phyloP scores from a whole-genome alignment of 2,329 filamentous ascomycete genomes.

The Pyrenochaeta sp. region DNA sequence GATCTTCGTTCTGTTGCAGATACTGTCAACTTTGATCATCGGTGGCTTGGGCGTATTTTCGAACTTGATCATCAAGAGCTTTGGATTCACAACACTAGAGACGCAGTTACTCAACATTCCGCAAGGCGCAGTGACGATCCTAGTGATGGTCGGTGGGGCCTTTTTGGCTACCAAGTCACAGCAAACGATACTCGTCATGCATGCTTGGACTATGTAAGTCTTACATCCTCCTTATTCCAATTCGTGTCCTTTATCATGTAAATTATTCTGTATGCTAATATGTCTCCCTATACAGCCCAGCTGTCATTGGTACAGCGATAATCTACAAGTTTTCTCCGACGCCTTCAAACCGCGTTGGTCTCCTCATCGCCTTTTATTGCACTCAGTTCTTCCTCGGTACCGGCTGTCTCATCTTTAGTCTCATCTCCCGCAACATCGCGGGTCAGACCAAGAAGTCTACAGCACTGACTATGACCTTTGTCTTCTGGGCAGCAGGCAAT shows the following conservation, averaged over 20 bases:
- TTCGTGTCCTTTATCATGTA: slow-evolving; percentile 6
- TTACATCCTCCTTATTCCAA: slow-evolving; percentile 30
- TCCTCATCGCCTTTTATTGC: slow-evolving; percentile 39
- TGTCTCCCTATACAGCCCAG: slow-evolving; percentile 2
- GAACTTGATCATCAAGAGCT: slow-evolving; percentile 40
- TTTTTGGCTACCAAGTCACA: too few species aligned
- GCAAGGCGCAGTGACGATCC: slow-evolving; percentile 31
- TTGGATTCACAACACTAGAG: slow-evolving; percentile 37
- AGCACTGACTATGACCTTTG: slow-evolving; percentile 17
- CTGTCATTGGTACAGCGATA: slow-evolving; percentile 32
- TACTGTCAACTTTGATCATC: slow-evolving; percentile 35
- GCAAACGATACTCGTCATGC: slow-evolving; percentile 4
- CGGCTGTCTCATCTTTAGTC: slow-evolving; percentile 21
- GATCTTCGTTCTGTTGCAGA: slow-evolving; percentile 31
- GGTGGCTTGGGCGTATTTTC: slow-evolving; percentile 50
- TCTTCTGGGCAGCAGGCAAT: slow-evolving; percentile 9
- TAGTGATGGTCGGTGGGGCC: slow-evolving; percentile 35
- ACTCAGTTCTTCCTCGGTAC: slow-evolving; percentile 34
- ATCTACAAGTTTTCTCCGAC: slow-evolving; percentile 30
- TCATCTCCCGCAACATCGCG: slow-evolving; percentile 24
- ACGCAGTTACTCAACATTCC: slow-evolving; percentile 42
- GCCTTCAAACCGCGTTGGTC: slow-evolving; percentile 21
- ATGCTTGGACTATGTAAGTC: slow-evolving; percentile 13
- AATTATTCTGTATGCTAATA: not conserved
- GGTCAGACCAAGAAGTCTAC: slow-evolving; percentile 27